Base-by-base conservation (phyloP, 192 early-diverging fungal species). In the Gonapodya sp. region DNA sequence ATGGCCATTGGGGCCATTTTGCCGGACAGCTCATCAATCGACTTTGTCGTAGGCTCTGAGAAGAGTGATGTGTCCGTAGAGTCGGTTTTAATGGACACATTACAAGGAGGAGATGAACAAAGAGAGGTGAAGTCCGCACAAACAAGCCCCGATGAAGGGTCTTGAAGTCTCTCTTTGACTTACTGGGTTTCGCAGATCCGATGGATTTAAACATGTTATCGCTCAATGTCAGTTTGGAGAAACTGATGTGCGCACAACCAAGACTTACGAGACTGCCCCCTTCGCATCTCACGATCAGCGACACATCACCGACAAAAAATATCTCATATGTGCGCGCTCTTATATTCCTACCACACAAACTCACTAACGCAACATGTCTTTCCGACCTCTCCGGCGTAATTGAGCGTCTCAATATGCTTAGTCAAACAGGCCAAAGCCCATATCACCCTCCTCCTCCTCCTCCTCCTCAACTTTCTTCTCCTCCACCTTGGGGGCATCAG, bases 371-470 rank as follows among this genome's bases (percentile, higher is more conserved):
- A 16, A 64, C 8, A 64, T 64, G 46, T 16, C 46, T 64, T 64
- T 64, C 46, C 46, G 8, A 64, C 8, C 46, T 64, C 46, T 64
- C 24, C 24, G 24, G n/a, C n/a, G n/a, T n/a, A n/a, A n/a, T n/a
- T n/a, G n/a, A n/a, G n/a, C n/a, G n/a, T n/a, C n/a, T n/a, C n/a
- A n/a, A 78, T 1, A 81, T n/a, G 31, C 78, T 31, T 82, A 33
- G 46, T 82, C 81, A 81, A 82, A 82, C 31, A 82, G 80, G 91
- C 94, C 95, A 85, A 96, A 94, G 86, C 95, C 95, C 93, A 97
- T 94, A 86, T 95, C 94, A 73, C 94, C 94, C 83, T 96, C 94
- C 35, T 87, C 87, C 87, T 95, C 93, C 83, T 93, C 93, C 87
- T 93, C 92, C 81, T 82, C 80, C 64, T 93, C 91, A 82, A 92